Base-by-base conservation (phyloP, 495 filamentous ascomycete species). In the Daldinia grandis region DNA sequence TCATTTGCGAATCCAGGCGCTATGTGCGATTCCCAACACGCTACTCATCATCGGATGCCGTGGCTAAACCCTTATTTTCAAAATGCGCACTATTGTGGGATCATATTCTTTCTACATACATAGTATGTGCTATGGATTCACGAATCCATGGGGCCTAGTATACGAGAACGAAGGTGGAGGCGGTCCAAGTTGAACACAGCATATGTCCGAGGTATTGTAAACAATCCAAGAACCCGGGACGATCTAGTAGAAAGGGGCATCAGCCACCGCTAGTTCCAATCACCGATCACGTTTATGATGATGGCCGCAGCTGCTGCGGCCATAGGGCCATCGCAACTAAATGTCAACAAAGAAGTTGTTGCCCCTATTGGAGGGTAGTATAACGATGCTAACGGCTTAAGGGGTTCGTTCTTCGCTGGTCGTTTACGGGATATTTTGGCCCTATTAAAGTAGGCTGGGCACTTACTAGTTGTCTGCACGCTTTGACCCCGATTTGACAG, bases 191-290 rank as follows among this genome's bases (percentile, higher is more conserved):
- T 47, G 19, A 4, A 47, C 17, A 21, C 17, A 47, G 5, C 19
- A 47, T 37, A 21, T 14, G 27, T 58, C 49, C 21, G 35, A 49
- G 19, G 17, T 44, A 63, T 51, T 50, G 30, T 58, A 54, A 54
- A 67, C 28, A 49, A 37, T 49, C 55, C 30, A 61, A 65, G 53
- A 58, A 24, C 21, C 5, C 24, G 24, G 24, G 37, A 33, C 51
- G 21, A 56, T 14, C 30, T 64, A n/a, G 10, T 55, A 25, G 30
- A 66, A 68, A 68, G 50, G 64, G 49, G 64, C 37, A 10, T 37
- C 40, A 65, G 61, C 70, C 70, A 73, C 70, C 70, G 70, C 70
- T 73, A 73, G 60, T 73, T 54, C 53, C 50, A 44, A 60, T 40
- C 64, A 60, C 31, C 50, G 12, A 62, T 58, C 58, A 55, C 47